Conservation (phyloP, 352 stramenopile genomes). For the Globisporangium alternatum region DNA sequence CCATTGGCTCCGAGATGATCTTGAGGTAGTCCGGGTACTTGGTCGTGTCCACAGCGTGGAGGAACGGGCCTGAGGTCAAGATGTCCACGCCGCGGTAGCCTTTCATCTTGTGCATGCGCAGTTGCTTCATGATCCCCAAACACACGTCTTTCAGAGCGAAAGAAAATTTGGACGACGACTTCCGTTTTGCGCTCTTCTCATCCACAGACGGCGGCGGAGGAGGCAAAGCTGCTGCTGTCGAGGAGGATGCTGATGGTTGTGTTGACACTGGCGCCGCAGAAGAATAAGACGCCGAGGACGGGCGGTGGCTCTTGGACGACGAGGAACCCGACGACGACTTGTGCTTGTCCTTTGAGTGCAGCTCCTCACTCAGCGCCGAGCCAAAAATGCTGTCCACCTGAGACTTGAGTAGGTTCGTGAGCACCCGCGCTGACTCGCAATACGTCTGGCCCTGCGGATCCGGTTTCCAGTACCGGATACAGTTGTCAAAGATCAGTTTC, state of each 20-base stretch:
- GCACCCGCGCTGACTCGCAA: slow-evolving; percentile 65
- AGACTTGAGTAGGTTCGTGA: slow-evolving; percentile 51
- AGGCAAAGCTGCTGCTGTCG: neutral
- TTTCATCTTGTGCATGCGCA: slow-evolving; percentile 85
- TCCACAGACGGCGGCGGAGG: slow-evolving; percentile 1
- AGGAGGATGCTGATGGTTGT: neutral
- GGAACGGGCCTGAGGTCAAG: slow-evolving; percentile 71
- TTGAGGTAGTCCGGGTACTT: slow-evolving; percentile 84
- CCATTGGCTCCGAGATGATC: slow-evolving; percentile 81
- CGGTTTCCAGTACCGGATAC: slow-evolving; percentile 74
- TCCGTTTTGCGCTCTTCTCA: slow-evolving; percentile 30
- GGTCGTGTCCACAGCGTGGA: slow-evolving; percentile 81
- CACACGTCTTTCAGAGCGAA: slow-evolving; percentile 70
- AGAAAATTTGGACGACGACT: slow-evolving; percentile 31
- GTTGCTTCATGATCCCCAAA: slow-evolving; percentile 61
- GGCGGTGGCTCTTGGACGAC: slow-evolving; percentile 18
- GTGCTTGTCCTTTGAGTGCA: slow-evolving; percentile 36
- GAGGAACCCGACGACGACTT: slow-evolving; percentile 27
- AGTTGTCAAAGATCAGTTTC: slow-evolving; percentile 86
- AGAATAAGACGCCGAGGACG: slow-evolving; percentile 24
- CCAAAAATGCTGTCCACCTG: slow-evolving; percentile 38
- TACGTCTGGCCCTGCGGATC: slow-evolving; percentile 79
- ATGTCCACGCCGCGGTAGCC: slow-evolving; percentile 81
- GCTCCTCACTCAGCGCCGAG: slow-evolving; percentile 24
- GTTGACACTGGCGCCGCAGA: slow-evolving; percentile 1